A percentile compares a stretch with the other conserved stretches of the same genome.
phyloP scores from a whole-genome alignment of 768 basidiomycete genomes.

The Solioccasus polychromus region DNA sequence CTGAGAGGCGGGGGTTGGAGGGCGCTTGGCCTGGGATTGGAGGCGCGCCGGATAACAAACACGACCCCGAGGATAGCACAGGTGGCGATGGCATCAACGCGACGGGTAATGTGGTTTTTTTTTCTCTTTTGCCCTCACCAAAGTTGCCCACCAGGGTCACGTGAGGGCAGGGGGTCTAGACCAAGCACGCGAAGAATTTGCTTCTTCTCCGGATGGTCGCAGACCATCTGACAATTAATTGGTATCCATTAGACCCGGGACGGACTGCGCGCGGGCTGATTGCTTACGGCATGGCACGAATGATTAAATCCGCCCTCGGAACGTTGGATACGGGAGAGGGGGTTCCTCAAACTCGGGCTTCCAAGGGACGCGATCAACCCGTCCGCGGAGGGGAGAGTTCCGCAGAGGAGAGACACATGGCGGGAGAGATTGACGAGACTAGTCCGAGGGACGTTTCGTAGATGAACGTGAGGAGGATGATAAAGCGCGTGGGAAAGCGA shows the following conservation, averaged over 20 bases:
- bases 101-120: neutral
- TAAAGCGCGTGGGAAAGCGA: conserved; percentile 15
- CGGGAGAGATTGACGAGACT: conserved; percentile 7
- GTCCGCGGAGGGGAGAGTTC: conserved; percentile 23
- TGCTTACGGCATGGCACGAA: conserved; percentile 7
- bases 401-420: neutral
- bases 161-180: neutral
- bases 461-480: conserved; percentile 21
- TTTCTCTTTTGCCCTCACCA: neutral
- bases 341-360: conserved; percentile 12
- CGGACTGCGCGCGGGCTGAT: neutral
- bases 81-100: conserved; percentile 2
- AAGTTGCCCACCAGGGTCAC: neutral
- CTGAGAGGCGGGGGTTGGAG: neutral
- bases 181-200: neutral
- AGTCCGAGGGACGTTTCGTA: conserved; percentile 11
- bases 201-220: neutral
- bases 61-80: conserved; percentile 1
- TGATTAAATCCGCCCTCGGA: conserved; percentile 5
- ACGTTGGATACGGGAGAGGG: conserved; percentile 6
- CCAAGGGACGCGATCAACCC: conserved; percentile 21
- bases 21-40: neutral
- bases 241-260: no score
- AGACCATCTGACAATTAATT: neutral
- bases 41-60: neutral